Evolutionary conservation across 75 land plant genomes (phyloP).

Genomic region (Sequoia sempervirens): DNA sequence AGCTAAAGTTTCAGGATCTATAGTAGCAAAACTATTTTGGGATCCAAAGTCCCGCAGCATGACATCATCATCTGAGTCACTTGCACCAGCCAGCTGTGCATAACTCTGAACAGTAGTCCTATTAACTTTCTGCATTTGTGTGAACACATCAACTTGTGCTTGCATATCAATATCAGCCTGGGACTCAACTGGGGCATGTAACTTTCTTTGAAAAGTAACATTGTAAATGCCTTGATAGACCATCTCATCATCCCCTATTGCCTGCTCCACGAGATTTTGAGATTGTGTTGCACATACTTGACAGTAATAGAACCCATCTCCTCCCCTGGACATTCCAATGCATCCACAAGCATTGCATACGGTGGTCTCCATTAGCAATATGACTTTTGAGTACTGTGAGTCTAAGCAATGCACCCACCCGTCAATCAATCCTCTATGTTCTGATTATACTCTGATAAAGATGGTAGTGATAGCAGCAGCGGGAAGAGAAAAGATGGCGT

Average conservation of each 20-base stretch:
- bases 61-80: conserved; percentile 13
- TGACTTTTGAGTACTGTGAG: not conserved
- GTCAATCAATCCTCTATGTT: not conserved
- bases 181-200: conserved; percentile 2
- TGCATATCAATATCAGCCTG: conserved; percentile 1
- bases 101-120: not conserved
- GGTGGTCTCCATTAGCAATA: not conserved
- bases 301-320: conserved; percentile 85
- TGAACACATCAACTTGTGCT: conserved; percentile 1
- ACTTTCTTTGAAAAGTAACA: conserved; percentile 12
- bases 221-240: conserved; percentile 13
- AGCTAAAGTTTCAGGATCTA: conserved; percentile 18
- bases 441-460: not conserved
- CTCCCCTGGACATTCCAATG: conserved; percentile 27
- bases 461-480: conserved; percentile 4
- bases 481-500: not conserved
- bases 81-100: conserved; percentile 10
- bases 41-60: conserved; percentile 2
- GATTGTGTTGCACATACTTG: conserved; percentile 54
- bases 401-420: not conserved
- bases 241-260: conserved; percentile 49
- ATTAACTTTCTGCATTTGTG: conserved; percentile 4
- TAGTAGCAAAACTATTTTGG: not conserved
- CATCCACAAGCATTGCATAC: conserved; percentile 46
- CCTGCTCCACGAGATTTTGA: conserved; percentile 59